Conservation (phyloP, 129 eudicot genomes). For the Calendula officinalis region DNA sequence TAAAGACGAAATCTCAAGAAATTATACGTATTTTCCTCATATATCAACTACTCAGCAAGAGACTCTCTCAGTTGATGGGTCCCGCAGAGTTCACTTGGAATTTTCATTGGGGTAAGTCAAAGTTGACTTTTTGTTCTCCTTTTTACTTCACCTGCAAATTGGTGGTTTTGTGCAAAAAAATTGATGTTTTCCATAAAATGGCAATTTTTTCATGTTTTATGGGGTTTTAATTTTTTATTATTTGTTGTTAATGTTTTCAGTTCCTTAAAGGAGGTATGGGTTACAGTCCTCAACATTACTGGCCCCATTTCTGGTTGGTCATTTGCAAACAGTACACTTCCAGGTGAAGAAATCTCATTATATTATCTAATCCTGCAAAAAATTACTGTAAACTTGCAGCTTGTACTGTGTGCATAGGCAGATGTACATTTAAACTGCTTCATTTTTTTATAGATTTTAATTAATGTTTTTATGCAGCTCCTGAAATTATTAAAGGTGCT, state of each 20-base stretch:
- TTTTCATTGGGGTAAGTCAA: conserved; percentile 71
- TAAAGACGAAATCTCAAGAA: conserved; percentile 44
- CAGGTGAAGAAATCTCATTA: conserved; percentile 54
- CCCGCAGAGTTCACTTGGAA: conserved; percentile 72
- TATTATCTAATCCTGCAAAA: too few relatives aligned
- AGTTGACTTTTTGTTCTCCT: too few relatives aligned
- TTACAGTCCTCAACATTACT: conserved; percentile 88
- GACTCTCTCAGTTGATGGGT: conserved; percentile 37
- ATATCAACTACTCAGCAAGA: conserved; percentile 48
- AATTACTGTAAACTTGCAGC: too few relatives aligned
- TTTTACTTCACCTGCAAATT: too few relatives aligned
- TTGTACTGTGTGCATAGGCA: too few relatives aligned
- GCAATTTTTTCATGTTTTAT: too few relatives aligned
- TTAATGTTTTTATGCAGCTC: conserved; percentile 50
- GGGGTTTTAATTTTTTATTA: not conserved
- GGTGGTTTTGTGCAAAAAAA: too few relatives aligned
- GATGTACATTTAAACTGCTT: not conserved
- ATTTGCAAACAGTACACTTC: conserved; percentile 64
- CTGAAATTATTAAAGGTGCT: conserved; percentile 58
- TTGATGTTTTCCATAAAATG: too few relatives aligned
- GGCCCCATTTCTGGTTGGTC: conserved; percentile 95
- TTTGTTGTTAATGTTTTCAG: conserved; percentile 40
- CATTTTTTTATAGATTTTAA: not conserved
- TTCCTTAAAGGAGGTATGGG: conserved; percentile 95
- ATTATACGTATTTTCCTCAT: conserved; percentile 58